Percentiles rank a stretch among this genome's conserved stretches.
Conservation (phyloP, 2,329 filamentous ascomycete species). For the Purpureocillium lavendulum region DNA sequence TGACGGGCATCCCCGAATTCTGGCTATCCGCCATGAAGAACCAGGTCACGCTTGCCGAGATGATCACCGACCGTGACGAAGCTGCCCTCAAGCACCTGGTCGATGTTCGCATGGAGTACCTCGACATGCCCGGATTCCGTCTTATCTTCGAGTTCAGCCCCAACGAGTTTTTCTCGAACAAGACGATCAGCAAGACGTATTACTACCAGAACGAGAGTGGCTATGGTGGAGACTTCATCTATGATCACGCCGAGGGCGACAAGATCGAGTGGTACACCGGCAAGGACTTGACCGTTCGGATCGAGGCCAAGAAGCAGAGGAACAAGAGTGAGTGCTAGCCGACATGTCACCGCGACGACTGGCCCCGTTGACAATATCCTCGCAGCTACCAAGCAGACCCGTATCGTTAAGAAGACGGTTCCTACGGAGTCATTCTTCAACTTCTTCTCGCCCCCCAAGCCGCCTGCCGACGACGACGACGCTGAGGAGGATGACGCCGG, state of each 20-base stretch:
- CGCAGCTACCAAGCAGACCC: constrained; percentile 95
- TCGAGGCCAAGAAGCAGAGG: constrained; percentile 99
- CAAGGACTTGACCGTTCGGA: constrained; percentile 85
- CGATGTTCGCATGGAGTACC: constrained; percentile 98
- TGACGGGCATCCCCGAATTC: constrained; percentile 92
- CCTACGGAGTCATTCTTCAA: constrained; percentile 98
- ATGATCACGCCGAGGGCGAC: constrained; percentile 96
- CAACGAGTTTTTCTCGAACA: constrained; percentile 97
- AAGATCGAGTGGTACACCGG: constrained; percentile 95
- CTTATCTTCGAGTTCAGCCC: constrained; percentile 94
- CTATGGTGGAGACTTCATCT: constrained; percentile 98
- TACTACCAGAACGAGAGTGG: constrained; percentile 98
- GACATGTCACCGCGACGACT: constrained; percentile 21
- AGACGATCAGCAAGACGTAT: constrained; percentile 95
- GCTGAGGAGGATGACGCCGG: constrained; percentile 67
- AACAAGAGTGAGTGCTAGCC: constrained; percentile 73
- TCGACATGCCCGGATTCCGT: constrained; percentile 95
- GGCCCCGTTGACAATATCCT: background rate
- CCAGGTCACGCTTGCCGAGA: constrained; percentile 91
- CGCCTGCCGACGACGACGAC: constrained; percentile 63
- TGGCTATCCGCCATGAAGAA: constrained; percentile 99
- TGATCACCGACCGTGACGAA: constrained; percentile 98
- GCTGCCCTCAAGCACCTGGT: constrained; percentile 79
- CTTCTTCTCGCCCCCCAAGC: constrained; percentile 94
- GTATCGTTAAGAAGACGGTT: constrained; percentile 97